These are phyloP conservation scores for Nepenthes mirabilis DNA, from an alignment of 148 eudicot genomes.

Conservation along the genomic window DNA sequence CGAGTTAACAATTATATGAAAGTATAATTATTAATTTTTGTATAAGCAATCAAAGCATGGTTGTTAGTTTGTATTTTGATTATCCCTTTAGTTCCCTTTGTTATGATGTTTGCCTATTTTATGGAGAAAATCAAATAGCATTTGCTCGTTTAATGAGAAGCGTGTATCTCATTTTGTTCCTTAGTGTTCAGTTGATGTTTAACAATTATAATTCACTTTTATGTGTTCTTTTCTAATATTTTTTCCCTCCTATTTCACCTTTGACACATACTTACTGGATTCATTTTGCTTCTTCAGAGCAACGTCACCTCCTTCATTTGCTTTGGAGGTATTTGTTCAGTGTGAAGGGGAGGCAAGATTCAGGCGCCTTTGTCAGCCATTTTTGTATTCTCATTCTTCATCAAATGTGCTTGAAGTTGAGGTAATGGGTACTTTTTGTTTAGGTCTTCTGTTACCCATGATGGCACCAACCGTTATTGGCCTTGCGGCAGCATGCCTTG, in stretches of 20 bases:
- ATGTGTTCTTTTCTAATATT: not conserved
- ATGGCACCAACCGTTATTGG: not conserved
- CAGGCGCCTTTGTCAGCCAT: conserved; percentile 89
- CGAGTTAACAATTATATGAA: too few species aligned
- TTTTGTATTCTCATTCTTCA: conserved; percentile 86
- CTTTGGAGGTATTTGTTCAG: conserved; percentile 93
- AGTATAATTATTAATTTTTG: too few species aligned
- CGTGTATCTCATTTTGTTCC: too few species aligned
- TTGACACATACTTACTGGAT: not conserved
- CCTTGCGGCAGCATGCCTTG: not conserved
- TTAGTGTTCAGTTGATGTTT: too few species aligned
- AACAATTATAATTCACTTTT: too few species aligned
- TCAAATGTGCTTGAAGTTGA: conserved; percentile 95
- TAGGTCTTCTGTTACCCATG: not conserved
- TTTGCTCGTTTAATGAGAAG: too few species aligned
- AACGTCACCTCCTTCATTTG: conserved; percentile 97
- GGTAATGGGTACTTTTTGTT: conserved; percentile 30
- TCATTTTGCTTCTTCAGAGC: conserved; percentile 38
- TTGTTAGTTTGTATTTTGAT: too few species aligned
- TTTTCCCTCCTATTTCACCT: not conserved
- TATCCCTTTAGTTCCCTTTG: too few species aligned
- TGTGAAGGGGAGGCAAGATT: conserved; percentile 97
- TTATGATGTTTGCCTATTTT: too few species aligned
- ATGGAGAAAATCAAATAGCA: too few species aligned
- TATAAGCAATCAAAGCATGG: too few species aligned